These are phyloP conservation scores for Mortierella sp. DNA, from an alignment of 371 early-diverging fungal genomes.

Conservation along the genomic window DNA sequence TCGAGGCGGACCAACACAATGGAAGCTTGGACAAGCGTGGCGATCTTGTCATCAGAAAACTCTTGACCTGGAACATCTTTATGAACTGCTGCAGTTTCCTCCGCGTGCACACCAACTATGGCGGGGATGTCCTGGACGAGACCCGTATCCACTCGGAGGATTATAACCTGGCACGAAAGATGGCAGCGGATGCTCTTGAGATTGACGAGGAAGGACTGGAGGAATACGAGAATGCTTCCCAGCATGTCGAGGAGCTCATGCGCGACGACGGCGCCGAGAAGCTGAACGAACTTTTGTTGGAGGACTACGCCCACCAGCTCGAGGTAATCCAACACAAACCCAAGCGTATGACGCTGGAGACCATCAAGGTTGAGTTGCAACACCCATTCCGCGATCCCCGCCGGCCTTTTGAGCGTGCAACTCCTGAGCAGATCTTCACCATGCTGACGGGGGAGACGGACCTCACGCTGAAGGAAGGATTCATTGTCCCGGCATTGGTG, in stretches of 20 bases:
- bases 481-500: slow-evolving; percentile 75
- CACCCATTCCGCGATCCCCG: slow-evolving; percentile 87
- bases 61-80: slow-evolving; percentile 83
- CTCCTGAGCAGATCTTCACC: slow-evolving; percentile 76
- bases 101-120: slow-evolving; percentile 73
- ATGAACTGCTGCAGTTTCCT: slow-evolving; percentile 95
- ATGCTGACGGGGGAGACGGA: slow-evolving; percentile 92
- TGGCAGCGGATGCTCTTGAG: slow-evolving; percentile 97
- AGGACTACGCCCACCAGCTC: slow-evolving; percentile 91
- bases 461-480: slow-evolving; percentile 71
- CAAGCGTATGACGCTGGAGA: slow-evolving; percentile 83
- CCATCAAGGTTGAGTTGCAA: slow-evolving; percentile 90
- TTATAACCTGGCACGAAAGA: slow-evolving; percentile 95
- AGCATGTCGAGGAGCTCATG: slow-evolving; percentile 86
- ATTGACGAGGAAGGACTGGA: slow-evolving; percentile 88
- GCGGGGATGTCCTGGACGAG: slow-evolving; percentile 87
- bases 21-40: slow-evolving; percentile 64
- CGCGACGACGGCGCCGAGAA: slow-evolving; percentile 76
- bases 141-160: slow-evolving; percentile 97
- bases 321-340: slow-evolving; percentile 76
- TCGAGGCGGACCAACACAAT: slow-evolving; percentile 57
- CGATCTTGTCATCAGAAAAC: slow-evolving; percentile 75
- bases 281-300: slow-evolving; percentile 88
- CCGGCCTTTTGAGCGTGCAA: slow-evolving; percentile 68
- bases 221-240: slow-evolving; percentile 70